Evolutionary conservation across 257 asterid genomes (phyloP).

Genomic region (Marsdenia floribunda): DNA sequence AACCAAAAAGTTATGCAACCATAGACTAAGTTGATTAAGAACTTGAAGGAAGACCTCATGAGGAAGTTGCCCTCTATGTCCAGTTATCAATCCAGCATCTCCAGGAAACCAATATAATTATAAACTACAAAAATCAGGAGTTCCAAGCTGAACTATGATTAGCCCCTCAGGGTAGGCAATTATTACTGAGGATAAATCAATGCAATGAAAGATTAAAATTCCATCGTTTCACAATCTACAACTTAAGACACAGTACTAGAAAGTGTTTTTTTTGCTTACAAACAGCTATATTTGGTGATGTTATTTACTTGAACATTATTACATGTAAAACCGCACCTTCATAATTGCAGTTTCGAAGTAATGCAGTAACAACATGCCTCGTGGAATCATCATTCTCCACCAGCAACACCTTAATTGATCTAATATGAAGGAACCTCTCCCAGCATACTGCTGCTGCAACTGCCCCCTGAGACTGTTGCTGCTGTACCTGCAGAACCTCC

Average conservation of each 20-base stretch:
- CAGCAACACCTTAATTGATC: conserved; percentile 72
- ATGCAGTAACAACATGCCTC: conserved; percentile 79
- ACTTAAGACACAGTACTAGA: background rate
- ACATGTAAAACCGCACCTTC: conserved; percentile 44
- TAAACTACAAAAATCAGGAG: background rate
- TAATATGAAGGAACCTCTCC: conserved; percentile 86
- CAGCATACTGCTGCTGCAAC: conserved; percentile 42
- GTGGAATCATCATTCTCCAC: conserved; percentile 89
- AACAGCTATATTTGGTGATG: background rate
- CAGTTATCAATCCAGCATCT: conserved; percentile 1
- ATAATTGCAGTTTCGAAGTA: conserved; percentile 84
- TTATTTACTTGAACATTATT: background rate
- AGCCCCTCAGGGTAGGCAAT: background rate
- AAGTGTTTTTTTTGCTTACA: background rate
- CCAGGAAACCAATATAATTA: background rate
- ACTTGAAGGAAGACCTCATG: background rate
- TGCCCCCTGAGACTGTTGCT: conserved; percentile 38
- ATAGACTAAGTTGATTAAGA: background rate
- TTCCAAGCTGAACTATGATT: background rate
- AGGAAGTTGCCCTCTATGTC: background rate
- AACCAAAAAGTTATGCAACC: background rate
- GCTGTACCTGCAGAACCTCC: conserved; percentile 40
- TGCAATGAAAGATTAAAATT: background rate
- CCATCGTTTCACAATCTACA: background rate
- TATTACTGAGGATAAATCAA: background rate